Evolutionary conservation across 139 green algal species (phyloP).

Genomic region (Volvox africanus): DNA sequence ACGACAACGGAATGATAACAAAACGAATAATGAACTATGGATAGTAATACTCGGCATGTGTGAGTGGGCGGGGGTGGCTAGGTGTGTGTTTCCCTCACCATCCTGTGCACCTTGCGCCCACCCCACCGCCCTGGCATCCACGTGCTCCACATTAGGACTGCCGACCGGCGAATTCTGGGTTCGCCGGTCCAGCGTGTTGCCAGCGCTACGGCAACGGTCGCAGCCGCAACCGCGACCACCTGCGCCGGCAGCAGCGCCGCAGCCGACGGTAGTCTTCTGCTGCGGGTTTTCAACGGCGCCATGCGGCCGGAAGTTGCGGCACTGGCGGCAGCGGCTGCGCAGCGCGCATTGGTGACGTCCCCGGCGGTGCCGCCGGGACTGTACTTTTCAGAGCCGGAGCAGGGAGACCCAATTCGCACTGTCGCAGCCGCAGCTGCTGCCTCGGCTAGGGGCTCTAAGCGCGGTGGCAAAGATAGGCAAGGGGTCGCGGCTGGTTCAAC

Average conservation of each 20-base stretch:
- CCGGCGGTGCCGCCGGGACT: neutral
- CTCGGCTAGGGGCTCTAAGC: neutral
- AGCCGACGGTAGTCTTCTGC: neutral
- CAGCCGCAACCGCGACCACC: neutral
- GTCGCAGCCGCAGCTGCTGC: neutral
- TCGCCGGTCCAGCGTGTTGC: neutral
- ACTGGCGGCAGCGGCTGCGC: constrained; percentile 19
- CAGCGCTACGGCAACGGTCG: neutral
- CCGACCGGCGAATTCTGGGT: neutral
- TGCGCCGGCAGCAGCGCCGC: neutral
- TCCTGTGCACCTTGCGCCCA: neutral
- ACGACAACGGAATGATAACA: too few relatives aligned
- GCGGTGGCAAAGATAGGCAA: neutral
- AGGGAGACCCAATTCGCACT: neutral
- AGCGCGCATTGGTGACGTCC: neutral
- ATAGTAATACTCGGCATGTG: too few relatives aligned
- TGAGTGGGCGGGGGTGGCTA: too few relatives aligned
- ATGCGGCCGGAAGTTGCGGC: constrained; percentile 5
- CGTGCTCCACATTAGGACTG: neutral
- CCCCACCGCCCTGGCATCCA: neutral
- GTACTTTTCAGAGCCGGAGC: constrained; percentile 15
- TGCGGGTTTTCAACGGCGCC: neutral
- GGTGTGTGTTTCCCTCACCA: too few relatives aligned
- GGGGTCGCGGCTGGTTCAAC: neutral
- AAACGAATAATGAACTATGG: too few relatives aligned